phyloP scores from a whole-genome alignment of 2,329 filamentous ascomycete genomes.

The Diplodia sapinea region DNA sequence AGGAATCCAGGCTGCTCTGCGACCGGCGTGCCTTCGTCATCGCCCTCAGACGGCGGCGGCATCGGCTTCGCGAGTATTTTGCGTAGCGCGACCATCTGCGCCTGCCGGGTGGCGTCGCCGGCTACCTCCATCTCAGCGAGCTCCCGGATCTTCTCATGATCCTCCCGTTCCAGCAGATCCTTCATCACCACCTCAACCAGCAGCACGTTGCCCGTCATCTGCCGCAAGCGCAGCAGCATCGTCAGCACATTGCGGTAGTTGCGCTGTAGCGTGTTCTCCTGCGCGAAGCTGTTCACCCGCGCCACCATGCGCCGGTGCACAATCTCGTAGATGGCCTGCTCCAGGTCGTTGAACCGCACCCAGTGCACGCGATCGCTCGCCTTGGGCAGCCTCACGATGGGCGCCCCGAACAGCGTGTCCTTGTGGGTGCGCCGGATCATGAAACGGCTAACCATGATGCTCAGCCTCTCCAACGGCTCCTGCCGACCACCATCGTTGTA shows the following conservation, averaged over 20 bases:
- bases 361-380: slow-evolving; percentile 52
- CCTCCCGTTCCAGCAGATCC: slow-evolving; percentile 52
- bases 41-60: not conserved
- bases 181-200: slow-evolving; percentile 55
- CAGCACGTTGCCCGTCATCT: slow-evolving; percentile 58
- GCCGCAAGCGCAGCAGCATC: slow-evolving; percentile 58
- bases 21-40: not conserved
- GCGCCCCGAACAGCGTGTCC: slow-evolving; percentile 59
- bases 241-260: slow-evolving; percentile 50
- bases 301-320: slow-evolving; percentile 53
- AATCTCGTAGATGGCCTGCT: slow-evolving; percentile 61
- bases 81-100: slow-evolving; percentile 17
- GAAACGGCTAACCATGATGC: slow-evolving; percentile 50
- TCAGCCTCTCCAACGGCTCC: slow-evolving; percentile 45
- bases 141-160: slow-evolving; percentile 53
- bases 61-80: not conserved
- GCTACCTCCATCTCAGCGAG: slow-evolving; percentile 39
- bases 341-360: slow-evolving; percentile 59
- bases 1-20: not conserved
- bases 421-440: slow-evolving; percentile 63
- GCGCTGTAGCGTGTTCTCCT: slow-evolving; percentile 38
- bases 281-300: slow-evolving; percentile 48
- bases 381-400: slow-evolving; percentile 61
- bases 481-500: slow-evolving; percentile 38
- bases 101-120: not conserved